Conservation (phyloP, 257 asterid species). For the Plantago elongata region DNA sequence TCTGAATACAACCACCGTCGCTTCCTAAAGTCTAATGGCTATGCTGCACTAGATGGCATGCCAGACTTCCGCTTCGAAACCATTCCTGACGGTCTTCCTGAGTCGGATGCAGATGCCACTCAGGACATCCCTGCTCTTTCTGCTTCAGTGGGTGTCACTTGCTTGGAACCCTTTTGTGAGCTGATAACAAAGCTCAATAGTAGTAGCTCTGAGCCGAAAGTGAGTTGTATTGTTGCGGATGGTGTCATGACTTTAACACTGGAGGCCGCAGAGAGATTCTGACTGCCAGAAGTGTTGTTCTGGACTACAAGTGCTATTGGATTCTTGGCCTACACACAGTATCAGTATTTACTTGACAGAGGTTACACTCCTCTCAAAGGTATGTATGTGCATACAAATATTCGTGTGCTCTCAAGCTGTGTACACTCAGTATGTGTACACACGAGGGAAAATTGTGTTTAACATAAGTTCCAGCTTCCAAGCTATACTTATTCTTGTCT, state of each 20-base stretch:
- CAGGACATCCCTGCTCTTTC: conserved; percentile 27
- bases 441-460: too few species aligned
- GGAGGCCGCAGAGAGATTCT: conserved; percentile 32
- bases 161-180: conserved; percentile 33
- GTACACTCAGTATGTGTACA: too few species aligned
- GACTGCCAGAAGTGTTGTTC: conserved; percentile 28
- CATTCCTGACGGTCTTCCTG: conserved; percentile 36
- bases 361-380: conserved; percentile 41
- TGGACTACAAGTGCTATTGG: conserved; percentile 36
- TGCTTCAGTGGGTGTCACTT: conserved; percentile 22
- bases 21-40: conserved; percentile 26
- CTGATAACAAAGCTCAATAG: conserved; percentile 26
- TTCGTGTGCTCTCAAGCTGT: too few species aligned
- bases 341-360: conserved; percentile 20
- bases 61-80: conserved; percentile 29
- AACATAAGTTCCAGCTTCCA: too few species aligned
- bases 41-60: conserved; percentile 6
- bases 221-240: conserved; percentile 41
- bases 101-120: conserved; percentile 13
- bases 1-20: conserved; percentile 37
- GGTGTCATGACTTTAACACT: conserved; percentile 35
- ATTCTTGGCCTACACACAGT: conserved; percentile 27
- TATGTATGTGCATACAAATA: conserved; percentile 3
- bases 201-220: conserved; percentile 26
- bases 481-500: neutral